Conservation (phyloP, 768 basidiomycete species). For the Lactarius tabidus region DNA sequence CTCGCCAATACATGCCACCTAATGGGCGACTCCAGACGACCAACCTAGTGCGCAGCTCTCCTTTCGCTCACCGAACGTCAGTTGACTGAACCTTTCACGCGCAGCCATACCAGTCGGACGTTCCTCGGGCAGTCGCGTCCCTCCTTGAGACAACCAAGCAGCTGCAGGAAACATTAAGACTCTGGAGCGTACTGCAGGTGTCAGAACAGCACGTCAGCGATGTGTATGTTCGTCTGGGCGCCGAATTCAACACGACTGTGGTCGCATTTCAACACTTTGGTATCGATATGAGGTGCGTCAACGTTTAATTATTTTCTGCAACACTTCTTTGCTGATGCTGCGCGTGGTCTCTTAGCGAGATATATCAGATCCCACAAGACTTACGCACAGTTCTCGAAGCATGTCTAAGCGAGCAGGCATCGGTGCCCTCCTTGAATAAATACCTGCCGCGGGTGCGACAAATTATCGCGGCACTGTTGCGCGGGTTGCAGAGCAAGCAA, state of each 20-base stretch:
- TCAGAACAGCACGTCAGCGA: slow-evolving; percentile 77
- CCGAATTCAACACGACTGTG: slow-evolving; percentile 80
- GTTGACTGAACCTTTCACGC: not conserved
- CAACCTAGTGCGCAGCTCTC: slow-evolving; percentile 14
- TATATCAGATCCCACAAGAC: slow-evolving; percentile 37
- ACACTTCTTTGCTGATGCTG: slow-evolving; percentile 10
- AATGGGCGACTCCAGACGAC: slow-evolving; percentile 24
- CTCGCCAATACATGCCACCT: slow-evolving; percentile 19
- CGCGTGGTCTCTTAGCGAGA: slow-evolving; percentile 33
- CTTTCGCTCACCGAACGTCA: not conserved
- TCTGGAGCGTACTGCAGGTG: slow-evolving; percentile 61
- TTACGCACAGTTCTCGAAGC: slow-evolving; percentile 40
- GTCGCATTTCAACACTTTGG: slow-evolving; percentile 67
- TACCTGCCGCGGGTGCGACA: slow-evolving; percentile 40
- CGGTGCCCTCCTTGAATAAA: slow-evolving; percentile 33
- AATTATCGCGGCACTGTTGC: slow-evolving; percentile 38
- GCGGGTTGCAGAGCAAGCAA: slow-evolving; percentile 42
- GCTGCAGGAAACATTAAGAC: slow-evolving; percentile 66
- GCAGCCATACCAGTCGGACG: slow-evolving; percentile 37
- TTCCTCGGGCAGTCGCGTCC: slow-evolving; percentile 55
- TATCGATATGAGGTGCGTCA: slow-evolving; percentile 71
- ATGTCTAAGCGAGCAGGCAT: slow-evolving; percentile 43
- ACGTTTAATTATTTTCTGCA: slow-evolving; percentile 11
- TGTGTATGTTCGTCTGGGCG: slow-evolving; percentile 84
- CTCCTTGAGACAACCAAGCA: slow-evolving; percentile 81